Evolutionary conservation across 176 grass and related monocot genomes (phyloP).

Genomic region (Triticum monococcum): DNA sequence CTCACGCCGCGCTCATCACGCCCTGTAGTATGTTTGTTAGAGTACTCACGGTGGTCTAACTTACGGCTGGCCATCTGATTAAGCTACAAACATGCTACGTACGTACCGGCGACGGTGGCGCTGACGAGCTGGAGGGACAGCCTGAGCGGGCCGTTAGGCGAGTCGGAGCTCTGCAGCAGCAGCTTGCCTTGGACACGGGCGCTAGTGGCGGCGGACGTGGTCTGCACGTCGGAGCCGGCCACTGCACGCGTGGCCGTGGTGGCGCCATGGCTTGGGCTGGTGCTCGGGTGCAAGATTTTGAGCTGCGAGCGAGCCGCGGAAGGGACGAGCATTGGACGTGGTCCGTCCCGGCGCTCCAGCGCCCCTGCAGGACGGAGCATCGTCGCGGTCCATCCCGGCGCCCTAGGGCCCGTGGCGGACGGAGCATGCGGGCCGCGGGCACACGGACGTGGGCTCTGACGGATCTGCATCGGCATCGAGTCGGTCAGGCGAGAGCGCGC

Average conservation of each 20-base stretch:
- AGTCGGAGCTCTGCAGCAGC: background rate
- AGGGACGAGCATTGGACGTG: background rate
- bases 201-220: background rate
- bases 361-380: background rate
- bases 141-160: background rate
- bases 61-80: background rate
- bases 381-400: background rate
- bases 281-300: background rate
- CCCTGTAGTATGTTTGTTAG: background rate
- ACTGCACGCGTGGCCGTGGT: background rate
- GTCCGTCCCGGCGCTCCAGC: background rate
- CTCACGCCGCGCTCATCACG: background rate
- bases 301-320: background rate
- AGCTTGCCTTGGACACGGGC: background rate
- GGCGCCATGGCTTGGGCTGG: background rate
- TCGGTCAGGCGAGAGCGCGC: background rate
- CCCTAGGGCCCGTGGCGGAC: background rate
- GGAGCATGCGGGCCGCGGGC: background rate
- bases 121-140: background rate
- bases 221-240: background rate
- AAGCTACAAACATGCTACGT: background rate
- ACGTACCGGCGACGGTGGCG: background rate
- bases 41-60: background rate
- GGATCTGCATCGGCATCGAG: background rate
- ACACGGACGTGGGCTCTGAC: background rate